Evolutionary conservation across 768 basidiomycete species (phyloP).

Genomic region (Boletus rex-veris): DNA sequence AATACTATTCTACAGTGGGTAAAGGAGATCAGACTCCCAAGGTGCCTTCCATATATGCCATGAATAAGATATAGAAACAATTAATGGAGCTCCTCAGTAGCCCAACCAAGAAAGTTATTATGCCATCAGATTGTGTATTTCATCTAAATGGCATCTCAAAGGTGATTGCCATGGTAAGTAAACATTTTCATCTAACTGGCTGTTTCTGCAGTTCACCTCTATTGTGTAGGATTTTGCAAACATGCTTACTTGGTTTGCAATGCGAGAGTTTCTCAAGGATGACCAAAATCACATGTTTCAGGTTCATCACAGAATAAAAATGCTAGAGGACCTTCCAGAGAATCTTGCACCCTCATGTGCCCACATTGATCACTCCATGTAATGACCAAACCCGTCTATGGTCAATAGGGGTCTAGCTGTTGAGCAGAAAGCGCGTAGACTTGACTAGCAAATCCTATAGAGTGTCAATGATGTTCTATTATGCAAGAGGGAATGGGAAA

Average conservation of each 20-base stretch:
- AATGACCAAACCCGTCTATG: too few species aligned
- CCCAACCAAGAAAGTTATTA: slow-evolving; percentile 19
- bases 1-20: slow-evolving; percentile 29
- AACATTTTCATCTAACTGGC: too few species aligned
- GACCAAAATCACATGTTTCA: slow-evolving; percentile 18
- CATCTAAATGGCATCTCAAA: slow-evolving; percentile 24
- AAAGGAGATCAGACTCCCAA: slow-evolving; percentile 22
- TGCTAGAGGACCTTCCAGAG: slow-evolving; percentile 28
- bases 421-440: too few species aligned
- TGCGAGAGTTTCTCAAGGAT: slow-evolving; percentile 31
- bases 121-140: slow-evolving; percentile 25
- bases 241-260: slow-evolving; percentile 15
- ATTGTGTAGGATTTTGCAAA: slow-evolving; percentile 19
- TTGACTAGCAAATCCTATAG: too few species aligned
- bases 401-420: too few species aligned
- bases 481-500: too few species aligned
- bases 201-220: too few species aligned
- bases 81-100: slow-evolving; percentile 20
- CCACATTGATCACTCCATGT: not conserved
- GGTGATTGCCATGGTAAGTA: slow-evolving; percentile 18
- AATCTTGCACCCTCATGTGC: slow-evolving; percentile 25
- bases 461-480: too few species aligned
- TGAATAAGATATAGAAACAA: slow-evolving; percentile 19
- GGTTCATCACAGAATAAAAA: slow-evolving; percentile 28
- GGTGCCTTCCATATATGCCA: slow-evolving; percentile 25